Base-by-base conservation (phyloP, 345 rosid genomes). In the Populus ilicifolia region DNA sequence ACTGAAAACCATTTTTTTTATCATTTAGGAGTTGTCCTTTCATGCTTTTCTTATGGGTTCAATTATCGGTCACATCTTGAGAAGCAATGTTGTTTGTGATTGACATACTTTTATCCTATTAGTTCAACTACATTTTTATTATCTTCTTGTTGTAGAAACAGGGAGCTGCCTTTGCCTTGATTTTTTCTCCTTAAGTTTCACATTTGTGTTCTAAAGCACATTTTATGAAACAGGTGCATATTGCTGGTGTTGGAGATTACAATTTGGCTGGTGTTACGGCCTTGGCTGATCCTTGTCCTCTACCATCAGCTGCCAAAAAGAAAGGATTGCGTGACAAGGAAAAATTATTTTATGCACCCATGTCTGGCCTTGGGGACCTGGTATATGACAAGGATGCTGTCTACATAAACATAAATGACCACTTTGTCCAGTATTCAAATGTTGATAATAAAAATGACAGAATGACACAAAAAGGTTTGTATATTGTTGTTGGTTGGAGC, bases 211-310 rank as follows among this genome's bases (percentile, higher is more conserved):
- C 74, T 63, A 41, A 72, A 73, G 8, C 38, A 23, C 66, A 14
- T 44, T 66, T 62, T 80, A 48, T 67, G 72, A 74, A 80, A 79
- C 86, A 96, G 99, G 93, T 96, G 52, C 99, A 96, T 85, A 91
- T 96, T 80, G 97, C 99, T 80, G 99, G 99, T 80, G 99, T 96
- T 85, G 99, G 98, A 46, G 99, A 96, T 82, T 90, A 85, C 75
- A 77, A 89, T 80, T 83, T 96, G 85, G 90, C 92, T 77, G 94
- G 97, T 46, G 92, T 90, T 67, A 87, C 94, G 36, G 88, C 88
- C 69, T 85, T 96, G 86, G 43, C 90, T 77, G 99, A 96, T 88
- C 99, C 98, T 74, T 96, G 99, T 77, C 98, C 98, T 68, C 86
- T 96, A 78, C 98, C 99, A 71, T 93, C 99, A 76, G 90, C 93